Conservation (phyloP, 345 rosid species). For the Carallia pectinifolia region DNA sequence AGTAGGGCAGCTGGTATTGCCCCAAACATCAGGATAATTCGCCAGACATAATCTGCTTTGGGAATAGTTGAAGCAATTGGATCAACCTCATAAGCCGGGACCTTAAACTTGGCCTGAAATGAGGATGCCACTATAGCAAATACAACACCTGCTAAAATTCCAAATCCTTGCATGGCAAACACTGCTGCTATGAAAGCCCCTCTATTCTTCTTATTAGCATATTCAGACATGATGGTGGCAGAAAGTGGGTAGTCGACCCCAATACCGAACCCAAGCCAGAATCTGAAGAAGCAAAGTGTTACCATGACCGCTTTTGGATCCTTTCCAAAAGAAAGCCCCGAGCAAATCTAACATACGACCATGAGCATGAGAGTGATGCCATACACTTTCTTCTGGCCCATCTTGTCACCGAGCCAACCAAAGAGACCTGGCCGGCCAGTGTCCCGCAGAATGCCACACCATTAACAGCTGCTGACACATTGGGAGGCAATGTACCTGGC, state of each 20-base stretch:
- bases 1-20: slow-evolving; percentile 67
- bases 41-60: slow-evolving; percentile 63
- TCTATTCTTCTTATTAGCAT: slow-evolving; percentile 67
- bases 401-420: slow-evolving; percentile 66
- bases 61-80: slow-evolving; percentile 48
- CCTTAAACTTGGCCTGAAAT: slow-evolving; percentile 42
- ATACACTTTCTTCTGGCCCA: slow-evolving; percentile 63
- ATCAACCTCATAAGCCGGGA: slow-evolving; percentile 42
- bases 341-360: slow-evolving; percentile 52
- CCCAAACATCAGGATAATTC: slow-evolving; percentile 66
- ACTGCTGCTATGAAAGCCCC: slow-evolving; percentile 74
- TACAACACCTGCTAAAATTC: slow-evolving; percentile 61
- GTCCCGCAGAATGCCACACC: slow-evolving; percentile 63
- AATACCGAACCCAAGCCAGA: slow-evolving; percentile 71
- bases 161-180: slow-evolving; percentile 76
- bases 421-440: slow-evolving; percentile 53
- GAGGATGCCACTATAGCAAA: slow-evolving; percentile 50
- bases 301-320: slow-evolving; percentile 42
- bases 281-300: slow-evolving; percentile 64
- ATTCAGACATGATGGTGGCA: slow-evolving; percentile 67
- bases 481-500: slow-evolving; percentile 58
- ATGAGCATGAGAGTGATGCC: slow-evolving; percentile 60
- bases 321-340: slow-evolving; percentile 55
- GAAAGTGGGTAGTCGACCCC: slow-evolving; percentile 67
- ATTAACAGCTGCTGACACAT: slow-evolving; percentile 57